phyloP scores from a whole-genome alignment of 2,329 filamentous ascomycete species.

The Phoma sp. region DNA sequence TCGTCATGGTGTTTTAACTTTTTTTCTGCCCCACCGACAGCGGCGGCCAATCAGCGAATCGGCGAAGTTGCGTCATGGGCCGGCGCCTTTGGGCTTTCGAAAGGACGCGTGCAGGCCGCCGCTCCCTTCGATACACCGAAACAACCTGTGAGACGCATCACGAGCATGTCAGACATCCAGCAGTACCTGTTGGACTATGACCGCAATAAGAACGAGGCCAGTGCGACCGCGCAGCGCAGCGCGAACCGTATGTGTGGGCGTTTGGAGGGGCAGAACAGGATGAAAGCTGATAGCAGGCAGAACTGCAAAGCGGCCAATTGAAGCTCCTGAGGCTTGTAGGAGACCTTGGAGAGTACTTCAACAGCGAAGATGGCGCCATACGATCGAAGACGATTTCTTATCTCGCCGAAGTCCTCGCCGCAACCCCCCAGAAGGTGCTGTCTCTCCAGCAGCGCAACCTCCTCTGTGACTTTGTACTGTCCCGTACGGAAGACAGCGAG shows the following conservation, averaged over 20 bases:
- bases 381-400: conserved; percentile 66
- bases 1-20: conserved; percentile 16
- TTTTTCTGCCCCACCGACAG: conserved; percentile 24
- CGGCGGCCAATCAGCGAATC: conserved; percentile 23
- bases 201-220: conserved; percentile 56
- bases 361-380: conserved; percentile 67
- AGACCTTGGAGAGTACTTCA: conserved; percentile 71
- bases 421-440: conserved; percentile 62
- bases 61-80: conserved; percentile 22
- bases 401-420: conserved; percentile 59
- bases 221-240: conserved; percentile 52
- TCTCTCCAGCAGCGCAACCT: conserved; percentile 67
- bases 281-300: conserved; percentile 48
- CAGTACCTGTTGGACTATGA: conserved; percentile 60
- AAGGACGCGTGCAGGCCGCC: conserved; percentile 18
- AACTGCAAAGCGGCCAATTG: conserved; percentile 65
- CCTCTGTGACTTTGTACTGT: conserved; percentile 69
- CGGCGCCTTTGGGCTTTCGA: conserved; percentile 23
- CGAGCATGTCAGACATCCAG: conserved; percentile 60
- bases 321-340: conserved; percentile 70
- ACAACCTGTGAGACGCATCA: conserved; percentile 14
- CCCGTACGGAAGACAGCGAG: conserved; percentile 64
- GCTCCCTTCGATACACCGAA: conserved; percentile 7
- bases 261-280: conserved; percentile 20
- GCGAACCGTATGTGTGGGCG: conserved; percentile 46